Evolutionary conservation across 768 basidiomycete genomes (phyloP).

Genomic region (Tulasnella sp.): DNA sequence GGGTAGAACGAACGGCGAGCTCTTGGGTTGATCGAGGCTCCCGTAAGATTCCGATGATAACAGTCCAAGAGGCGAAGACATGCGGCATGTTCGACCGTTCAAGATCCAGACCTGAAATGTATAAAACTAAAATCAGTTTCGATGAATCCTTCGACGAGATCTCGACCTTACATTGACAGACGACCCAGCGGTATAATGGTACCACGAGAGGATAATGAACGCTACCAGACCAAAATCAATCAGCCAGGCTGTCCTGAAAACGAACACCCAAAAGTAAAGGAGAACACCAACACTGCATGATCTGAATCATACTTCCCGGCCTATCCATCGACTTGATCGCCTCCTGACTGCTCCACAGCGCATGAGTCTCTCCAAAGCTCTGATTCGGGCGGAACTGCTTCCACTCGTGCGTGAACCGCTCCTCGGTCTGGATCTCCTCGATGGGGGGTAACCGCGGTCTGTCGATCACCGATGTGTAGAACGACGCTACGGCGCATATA

Average conservation of each 20-base stretch:
- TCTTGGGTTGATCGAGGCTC: constrained; percentile 45
- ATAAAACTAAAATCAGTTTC: neutral
- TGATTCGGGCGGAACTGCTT: neutral
- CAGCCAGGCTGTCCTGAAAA: neutral
- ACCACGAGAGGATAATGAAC: neutral
- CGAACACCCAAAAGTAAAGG: constrained; percentile 42
- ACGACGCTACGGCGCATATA: constrained; percentile 70
- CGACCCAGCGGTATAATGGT: constrained; percentile 3
- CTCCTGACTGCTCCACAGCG: constrained; percentile 40
- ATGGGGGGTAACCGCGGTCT: constrained; percentile 44
- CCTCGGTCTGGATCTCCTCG: constrained; percentile 25
- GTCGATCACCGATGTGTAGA: constrained; percentile 59
- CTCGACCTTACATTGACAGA: neutral
- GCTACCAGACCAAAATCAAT: neutral
- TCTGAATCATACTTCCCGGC: constrained; percentile 46
- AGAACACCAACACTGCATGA: constrained; percentile 43
- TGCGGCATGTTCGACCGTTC: constrained; percentile 45
- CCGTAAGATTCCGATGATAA: constrained; percentile 51
- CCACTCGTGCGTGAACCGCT: neutral
- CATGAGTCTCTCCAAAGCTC: constrained; percentile 54
- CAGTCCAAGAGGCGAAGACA: constrained; percentile 43
- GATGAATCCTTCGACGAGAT: neutral
- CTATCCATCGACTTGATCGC: constrained; percentile 37
- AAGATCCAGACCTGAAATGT: constrained; percentile 46
- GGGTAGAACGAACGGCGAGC: constrained; percentile 47